Evolutionary conservation across 768 basidiomycete genomes (phyloP), one percentile per base, ranked within the genome.

Genomic region (Saitozyma podzolica): DNA sequence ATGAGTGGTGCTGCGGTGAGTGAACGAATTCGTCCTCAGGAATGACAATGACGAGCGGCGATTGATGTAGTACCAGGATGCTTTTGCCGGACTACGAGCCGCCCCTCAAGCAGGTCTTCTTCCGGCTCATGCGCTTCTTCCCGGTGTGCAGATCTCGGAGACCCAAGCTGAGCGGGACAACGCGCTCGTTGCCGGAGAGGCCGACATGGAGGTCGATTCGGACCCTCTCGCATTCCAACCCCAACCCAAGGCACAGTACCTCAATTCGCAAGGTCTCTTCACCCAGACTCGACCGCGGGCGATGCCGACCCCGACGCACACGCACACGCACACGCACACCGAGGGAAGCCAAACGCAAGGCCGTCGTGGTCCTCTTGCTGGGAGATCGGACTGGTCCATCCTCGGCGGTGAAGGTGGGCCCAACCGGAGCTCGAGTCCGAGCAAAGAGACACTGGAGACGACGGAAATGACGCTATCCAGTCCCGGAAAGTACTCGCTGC

Each of bases 211-310:
- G 50, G 61, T 69, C 14, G 40, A 48, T 29, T 47, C 49, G 9
- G 53, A 62, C 17, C 54, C 55, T 40, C 19, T 42, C 11, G 45
- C n/a, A 11, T 11, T 13, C 45, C 13, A 17, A 9, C 65, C 72
- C 37, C 51, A 64, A 40, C 64, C 70, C 6, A 66, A 62, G 17
- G 50, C 55, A 49, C 63, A 63, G 43, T 78, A 74, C 50, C 64
- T 78, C 51, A 78, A 78, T 50, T 64, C 69, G 13, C 60, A 67
- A 56, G 77, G 77, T 8, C 68, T 76, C 54, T 75, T 78, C 66
- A 78, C 77, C 7, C 77, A 78, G 50, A 76, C 69, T 40, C 71
- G 64, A 58, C 77, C 77, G n/a, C 56, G 58, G 39, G 54, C 55
- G 13, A 11, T 11, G n/a, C 6, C 45, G 45, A 47, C 45, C 13